Evolutionary conservation across 2,329 filamentous ascomycete species (phyloP), one percentile per base, ranked within the genome.

Genomic region (Xylariales sp.): DNA sequence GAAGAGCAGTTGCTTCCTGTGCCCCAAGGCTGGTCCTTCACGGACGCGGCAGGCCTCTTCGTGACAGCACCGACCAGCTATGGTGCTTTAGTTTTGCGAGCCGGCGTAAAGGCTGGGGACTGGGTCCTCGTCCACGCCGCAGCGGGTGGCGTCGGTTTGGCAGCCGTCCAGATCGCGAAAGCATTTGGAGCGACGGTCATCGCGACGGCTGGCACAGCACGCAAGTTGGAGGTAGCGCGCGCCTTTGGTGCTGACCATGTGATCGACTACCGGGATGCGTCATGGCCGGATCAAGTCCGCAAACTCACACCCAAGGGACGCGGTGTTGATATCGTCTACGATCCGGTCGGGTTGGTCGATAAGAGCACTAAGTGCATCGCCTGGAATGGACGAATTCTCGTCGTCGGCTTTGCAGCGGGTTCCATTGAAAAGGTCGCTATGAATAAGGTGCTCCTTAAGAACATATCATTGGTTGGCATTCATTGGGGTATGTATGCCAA

Each of bases 1-100:
- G 94, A 97, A 80, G 80, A 84, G 3, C 80, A 85, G 0, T 83
- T 98, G 46, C 87, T 92, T 64, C 90, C 91, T 2, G 87, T 97
- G 1, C 95, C 95, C 0, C 79, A 86, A 10, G 92, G 91, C 3
- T 97, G 94, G 95, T 90, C 87, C 56, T 95, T 92, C 80, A 86
- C 89, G 62, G 93, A 97, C 75, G 93, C 94, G 0, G 93, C 94
- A 0, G 95, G 95, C 0, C 81, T 98, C 52, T 97, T 97, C 78
- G 91, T 98, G 41, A 97, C 96, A 0, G 94, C 92, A 59, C 94
- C 95, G 0, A 98, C 96, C 1, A 92, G 90, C 73, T 98, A 97
- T 77, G 93, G 90, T 2, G 94, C 90, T 0, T 83, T 98, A 28
- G 93, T 97, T 3, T 86, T 89, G 18, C 86, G 95, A 56, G 95